phyloP scores from a whole-genome alignment of 2,329 filamentous ascomycete genomes.

The Penicillium thymicola region DNA sequence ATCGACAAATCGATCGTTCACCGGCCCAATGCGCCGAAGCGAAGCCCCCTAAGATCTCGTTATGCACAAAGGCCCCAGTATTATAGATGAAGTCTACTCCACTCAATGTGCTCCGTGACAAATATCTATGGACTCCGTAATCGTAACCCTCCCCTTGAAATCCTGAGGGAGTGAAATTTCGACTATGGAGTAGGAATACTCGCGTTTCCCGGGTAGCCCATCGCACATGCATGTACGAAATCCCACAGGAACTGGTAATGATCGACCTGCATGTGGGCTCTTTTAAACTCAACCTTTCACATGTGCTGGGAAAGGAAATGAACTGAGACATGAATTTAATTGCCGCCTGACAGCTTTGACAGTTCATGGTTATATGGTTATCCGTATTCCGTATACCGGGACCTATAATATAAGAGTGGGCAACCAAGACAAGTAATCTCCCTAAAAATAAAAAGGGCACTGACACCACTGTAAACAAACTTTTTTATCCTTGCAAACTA shows the following conservation, averaged over 20 bases:
- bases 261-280: slow-evolving; percentile 8
- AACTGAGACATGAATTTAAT: neutral
- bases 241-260: slow-evolving; percentile 11
- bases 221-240: neutral
- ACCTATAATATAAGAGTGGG: neutral
- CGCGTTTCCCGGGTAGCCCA: neutral
- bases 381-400: no score
- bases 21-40: slow-evolving; percentile 11
- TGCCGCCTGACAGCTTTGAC: neutral
- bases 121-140: neutral
- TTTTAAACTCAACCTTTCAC: neutral
- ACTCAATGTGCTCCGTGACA: neutral
- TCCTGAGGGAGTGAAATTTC: no score
- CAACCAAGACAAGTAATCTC: neutral
- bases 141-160: no score
- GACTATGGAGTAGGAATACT: neutral
- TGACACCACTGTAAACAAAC: neutral
- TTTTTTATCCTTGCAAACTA: neutral
- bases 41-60: neutral
- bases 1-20: slow-evolving; percentile 18
- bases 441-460: neutral
- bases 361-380: neutral
- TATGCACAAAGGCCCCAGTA: neutral
- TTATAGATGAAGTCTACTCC: neutral
- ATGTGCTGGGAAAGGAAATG: neutral